These are phyloP conservation scores for Penicillium sclerotiorum DNA, from an alignment of 2,329 filamentous ascomycete genomes.

Conservation along the genomic window DNA sequence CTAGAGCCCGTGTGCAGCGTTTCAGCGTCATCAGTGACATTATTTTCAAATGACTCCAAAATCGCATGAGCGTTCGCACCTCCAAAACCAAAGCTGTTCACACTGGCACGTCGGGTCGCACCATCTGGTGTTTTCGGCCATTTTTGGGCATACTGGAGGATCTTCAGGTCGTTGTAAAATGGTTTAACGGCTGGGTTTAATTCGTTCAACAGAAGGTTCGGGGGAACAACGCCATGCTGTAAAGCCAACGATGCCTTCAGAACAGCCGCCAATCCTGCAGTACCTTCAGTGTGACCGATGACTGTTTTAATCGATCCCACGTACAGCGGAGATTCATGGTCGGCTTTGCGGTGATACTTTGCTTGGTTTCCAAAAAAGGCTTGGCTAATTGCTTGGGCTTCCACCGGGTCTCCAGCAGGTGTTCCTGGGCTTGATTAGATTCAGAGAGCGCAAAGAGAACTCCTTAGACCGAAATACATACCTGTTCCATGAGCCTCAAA, in stretches of 20 bases:
- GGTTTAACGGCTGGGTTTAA: conserved; percentile 29
- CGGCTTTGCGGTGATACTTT: conserved; percentile 7
- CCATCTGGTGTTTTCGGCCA: conserved; percentile 29
- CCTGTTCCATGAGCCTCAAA: conserved; percentile 53
- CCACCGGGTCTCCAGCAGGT: conserved; percentile 27
- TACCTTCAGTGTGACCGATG: conserved; percentile 40
- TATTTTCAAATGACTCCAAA: conserved; percentile 34
- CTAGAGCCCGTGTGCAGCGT: no score
- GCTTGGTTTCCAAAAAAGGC: conserved; percentile 22
- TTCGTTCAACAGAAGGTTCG: conserved; percentile 32
- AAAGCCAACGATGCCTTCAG: conserved; percentile 44
- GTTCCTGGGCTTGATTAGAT: conserved; percentile 15
- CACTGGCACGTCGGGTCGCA: conserved; percentile 37
- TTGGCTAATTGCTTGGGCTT: conserved; percentile 25
- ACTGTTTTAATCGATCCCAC: conserved; percentile 38
- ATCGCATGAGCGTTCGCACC: conserved; percentile 44
- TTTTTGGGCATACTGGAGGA: conserved; percentile 20
- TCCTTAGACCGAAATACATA: conserved; percentile 4
- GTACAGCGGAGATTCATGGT: conserved; percentile 16
- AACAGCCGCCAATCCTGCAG: conserved; percentile 35
- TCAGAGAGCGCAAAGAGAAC: background rate
- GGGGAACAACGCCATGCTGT: conserved; percentile 37
- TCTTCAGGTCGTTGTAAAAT: conserved; percentile 27
- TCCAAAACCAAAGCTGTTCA: conserved; percentile 51
- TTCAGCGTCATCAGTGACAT: no score